Evolutionary conservation across 345 rosid genomes (phyloP), one percentile per base, ranked within the genome.

Genomic region (Eucalyptus dawsonii): DNA sequence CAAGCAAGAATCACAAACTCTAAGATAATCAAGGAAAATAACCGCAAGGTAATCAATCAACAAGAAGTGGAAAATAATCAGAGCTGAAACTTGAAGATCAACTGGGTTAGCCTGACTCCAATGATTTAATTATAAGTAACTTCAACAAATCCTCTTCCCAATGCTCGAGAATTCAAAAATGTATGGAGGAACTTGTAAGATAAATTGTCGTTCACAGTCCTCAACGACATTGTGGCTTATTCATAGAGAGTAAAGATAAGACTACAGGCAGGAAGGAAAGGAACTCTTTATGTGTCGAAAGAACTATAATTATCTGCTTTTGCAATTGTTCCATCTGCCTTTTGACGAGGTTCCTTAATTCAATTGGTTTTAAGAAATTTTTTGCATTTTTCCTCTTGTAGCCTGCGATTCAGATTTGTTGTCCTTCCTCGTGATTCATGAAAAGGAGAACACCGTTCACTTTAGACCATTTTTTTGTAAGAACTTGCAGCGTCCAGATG

Each of bases 361-460:
- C 24, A 9, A 17, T 37, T 72, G 6, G 27, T 34, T 72, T 34
- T 19, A 19, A 7, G 11, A 72, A 10, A 0, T 19, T 7, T 0
- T 69, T 37, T 17, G 14, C 42, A 67, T 72, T 37, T 19, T 37
- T 72, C 24, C 24, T 9, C 14, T 72, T 40, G 11, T 37, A 67
- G 22, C 81, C 27, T 5, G 80, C 25, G 6, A 72, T 37, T 72
- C 5, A 10, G 25, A 34, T 19, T 72, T 13, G 45, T 37, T 10
- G 45, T 72, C 45, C 25, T 19, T 72, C 81, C 81, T 72, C 45
- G 81, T 37, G 27, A 72, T 72, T 34, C 45, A 17, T 5, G 81
- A 34, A 37, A 21, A 72, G 45, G 81, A 10, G 16, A 72, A 72
- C 24, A 19, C 81, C 22, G 8, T 37, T 34, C 45, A 42, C 81